Conservation (phyloP, 116 monocot species). For the Phalaenopsis hybrid region DNA sequence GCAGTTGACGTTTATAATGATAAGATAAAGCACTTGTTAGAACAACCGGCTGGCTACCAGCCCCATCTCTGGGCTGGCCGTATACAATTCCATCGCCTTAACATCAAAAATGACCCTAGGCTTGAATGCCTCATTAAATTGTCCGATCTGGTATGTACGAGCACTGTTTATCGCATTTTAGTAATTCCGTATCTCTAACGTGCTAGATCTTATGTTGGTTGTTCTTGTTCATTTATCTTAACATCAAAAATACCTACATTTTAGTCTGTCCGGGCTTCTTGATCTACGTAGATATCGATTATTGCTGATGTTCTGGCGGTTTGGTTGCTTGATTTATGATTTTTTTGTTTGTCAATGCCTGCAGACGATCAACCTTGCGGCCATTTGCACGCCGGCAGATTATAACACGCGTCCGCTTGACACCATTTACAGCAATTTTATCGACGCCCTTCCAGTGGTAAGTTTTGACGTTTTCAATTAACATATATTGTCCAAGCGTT, state of each 20-base stretch:
- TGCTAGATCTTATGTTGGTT: neutral
- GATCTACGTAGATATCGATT: neutral
- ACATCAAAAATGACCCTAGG: conserved; percentile 91
- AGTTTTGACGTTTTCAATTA: conserved; percentile 3
- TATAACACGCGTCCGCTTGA: conserved; percentile 99
- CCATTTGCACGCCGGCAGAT: conserved; percentile 95
- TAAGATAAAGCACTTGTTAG: conserved; percentile 86
- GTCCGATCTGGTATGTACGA: conserved; percentile 66
- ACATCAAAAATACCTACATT: too few species aligned
- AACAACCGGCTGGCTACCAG: conserved; percentile 9
- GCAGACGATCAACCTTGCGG: conserved; percentile 83
- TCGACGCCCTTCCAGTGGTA: conserved; percentile 93
- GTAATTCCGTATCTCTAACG: neutral
- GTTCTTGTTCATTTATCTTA: neutral
- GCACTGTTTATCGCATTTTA: neutral
- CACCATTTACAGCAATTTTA: conserved; percentile 96
- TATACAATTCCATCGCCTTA: conserved; percentile 91
- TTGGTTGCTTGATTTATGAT: neutral
- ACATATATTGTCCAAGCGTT: too few species aligned
- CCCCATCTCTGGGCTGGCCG: conserved; percentile 38
- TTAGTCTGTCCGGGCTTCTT: neutral
- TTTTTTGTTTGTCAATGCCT: neutral
- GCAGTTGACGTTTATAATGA: conserved; percentile 92
- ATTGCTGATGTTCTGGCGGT: neutral
- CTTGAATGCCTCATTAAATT: conserved; percentile 89